These are phyloP conservation scores for Psilocybe mexicana DNA, from an alignment of 1,284 basidiomycete species.

Conservation along the genomic window DNA sequence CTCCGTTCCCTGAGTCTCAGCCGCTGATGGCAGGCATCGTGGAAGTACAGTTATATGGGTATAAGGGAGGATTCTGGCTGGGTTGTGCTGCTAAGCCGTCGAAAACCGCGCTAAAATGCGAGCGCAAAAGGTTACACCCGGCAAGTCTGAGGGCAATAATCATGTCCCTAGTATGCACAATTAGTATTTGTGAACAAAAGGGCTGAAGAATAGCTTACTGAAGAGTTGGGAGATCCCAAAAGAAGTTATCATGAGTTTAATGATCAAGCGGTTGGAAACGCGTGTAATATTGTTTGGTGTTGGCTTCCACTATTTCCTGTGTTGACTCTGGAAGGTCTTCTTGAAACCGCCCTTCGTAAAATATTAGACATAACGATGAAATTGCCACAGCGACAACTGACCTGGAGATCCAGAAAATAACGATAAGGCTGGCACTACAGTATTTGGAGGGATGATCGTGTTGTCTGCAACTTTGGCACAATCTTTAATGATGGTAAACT, in stretches of 20 bases:
- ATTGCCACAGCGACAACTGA: conserved; percentile 27
- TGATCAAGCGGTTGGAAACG: conserved; percentile 43
- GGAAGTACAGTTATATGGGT: too few relatives aligned
- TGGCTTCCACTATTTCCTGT: conserved; percentile 77
- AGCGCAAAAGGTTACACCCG: too few relatives aligned
- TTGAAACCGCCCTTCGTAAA: conserved; percentile 65
- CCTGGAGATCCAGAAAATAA: conserved; percentile 91
- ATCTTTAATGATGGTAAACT: conserved; percentile 97
- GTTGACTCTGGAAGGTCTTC: conserved; percentile 90
- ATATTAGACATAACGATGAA: background rate
- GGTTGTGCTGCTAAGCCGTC: too few relatives aligned
- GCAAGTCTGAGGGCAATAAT: too few relatives aligned
- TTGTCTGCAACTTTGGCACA: conserved; percentile 87
- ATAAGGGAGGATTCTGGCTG: too few relatives aligned
- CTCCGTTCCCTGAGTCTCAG: too few relatives aligned
- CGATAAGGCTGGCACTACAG: conserved; percentile 88
- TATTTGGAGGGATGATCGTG: conserved; percentile 89
- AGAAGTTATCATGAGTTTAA: background rate
- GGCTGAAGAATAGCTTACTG: too few relatives aligned
- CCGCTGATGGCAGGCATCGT: too few relatives aligned
- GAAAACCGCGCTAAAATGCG: too few relatives aligned
- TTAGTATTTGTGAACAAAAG: too few relatives aligned
- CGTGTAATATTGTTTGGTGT: conserved; percentile 68
- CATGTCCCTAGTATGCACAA: too few relatives aligned
- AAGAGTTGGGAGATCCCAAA: too few relatives aligned